phyloP scores from a whole-genome alignment of 2,329 filamentous ascomycete species.

The Trichoderma sp. region DNA sequence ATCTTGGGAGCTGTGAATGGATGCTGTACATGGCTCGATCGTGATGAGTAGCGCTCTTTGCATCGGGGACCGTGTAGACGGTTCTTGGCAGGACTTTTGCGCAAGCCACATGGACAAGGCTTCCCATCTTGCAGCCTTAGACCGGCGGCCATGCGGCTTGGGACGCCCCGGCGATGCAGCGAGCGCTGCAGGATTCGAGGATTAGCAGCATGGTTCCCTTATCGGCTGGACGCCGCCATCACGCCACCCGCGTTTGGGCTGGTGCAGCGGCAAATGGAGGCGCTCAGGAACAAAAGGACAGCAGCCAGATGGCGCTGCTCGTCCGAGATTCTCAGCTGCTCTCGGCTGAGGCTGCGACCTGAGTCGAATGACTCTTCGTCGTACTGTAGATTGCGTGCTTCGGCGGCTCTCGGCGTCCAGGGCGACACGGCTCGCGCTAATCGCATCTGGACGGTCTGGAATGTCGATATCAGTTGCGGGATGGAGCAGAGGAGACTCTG shows the following conservation, averaged over 20 bases:
- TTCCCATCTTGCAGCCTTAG: slow-evolving; percentile 12
- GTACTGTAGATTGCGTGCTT: slow-evolving; percentile 14
- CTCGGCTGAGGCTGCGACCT: background rate
- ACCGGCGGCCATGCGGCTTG: slow-evolving; percentile 8
- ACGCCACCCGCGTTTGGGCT: slow-evolving; percentile 19
- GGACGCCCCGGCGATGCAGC: background rate
- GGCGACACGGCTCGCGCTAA: background rate
- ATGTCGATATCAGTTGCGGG: background rate
- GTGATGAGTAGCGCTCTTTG: slow-evolving; percentile 9
- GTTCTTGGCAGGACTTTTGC: slow-evolving; percentile 17
- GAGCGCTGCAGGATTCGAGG: background rate
- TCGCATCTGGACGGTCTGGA: background rate
- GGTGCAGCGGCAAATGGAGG: slow-evolving; percentile 14
- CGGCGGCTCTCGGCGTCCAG: slow-evolving; percentile 5
- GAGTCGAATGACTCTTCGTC: slow-evolving; percentile 1
- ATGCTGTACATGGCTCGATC: slow-evolving; percentile 5
- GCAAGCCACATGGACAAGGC: slow-evolving; percentile 15
- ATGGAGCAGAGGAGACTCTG: background rate
- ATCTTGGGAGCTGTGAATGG: background rate
- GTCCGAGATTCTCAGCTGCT: background rate
- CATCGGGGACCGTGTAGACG: background rate
- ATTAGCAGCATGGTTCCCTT: slow-evolving; percentile 2
- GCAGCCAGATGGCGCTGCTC: background rate
- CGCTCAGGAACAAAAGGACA: slow-evolving; percentile 4
- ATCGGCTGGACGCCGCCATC: slow-evolving; percentile 12